These are phyloP conservation scores for Malania oleifera DNA, from an alignment of 164 flowering plant genomes.

Conservation along the genomic window DNA sequence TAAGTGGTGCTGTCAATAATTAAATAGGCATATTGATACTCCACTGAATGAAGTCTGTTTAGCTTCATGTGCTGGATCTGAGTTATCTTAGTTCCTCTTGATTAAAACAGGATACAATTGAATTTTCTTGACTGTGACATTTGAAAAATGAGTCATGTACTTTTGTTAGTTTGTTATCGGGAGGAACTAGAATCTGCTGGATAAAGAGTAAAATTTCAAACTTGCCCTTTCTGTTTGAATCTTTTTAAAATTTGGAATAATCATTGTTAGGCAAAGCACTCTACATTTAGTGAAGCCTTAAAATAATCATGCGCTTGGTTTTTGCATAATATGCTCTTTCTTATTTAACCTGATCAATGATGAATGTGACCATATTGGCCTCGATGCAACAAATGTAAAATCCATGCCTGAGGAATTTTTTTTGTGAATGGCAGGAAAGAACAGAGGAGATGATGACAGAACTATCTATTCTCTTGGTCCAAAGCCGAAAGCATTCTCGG, in stretches of 20 bases:
- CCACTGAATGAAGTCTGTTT: no score
- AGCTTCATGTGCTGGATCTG: no score
- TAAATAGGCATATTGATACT: no score
- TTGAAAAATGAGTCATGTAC: no score
- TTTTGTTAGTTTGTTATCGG: no score
- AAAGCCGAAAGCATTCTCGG: constrained; percentile 75
- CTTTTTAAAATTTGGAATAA: not conserved
- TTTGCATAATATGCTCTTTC: not conserved
- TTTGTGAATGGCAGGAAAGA: constrained; percentile 30
- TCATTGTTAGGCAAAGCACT: not conserved
- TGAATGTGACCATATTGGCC: not conserved
- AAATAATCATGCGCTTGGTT: not conserved
- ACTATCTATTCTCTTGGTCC: constrained; percentile 60
- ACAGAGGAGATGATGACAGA: constrained; percentile 20
- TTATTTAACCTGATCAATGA: not conserved
- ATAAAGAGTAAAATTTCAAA: no score
- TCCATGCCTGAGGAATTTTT: not conserved
- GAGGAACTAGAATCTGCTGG: no score
- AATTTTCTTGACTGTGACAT: no score
- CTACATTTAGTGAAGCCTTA: not conserved
- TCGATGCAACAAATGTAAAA: not conserved
- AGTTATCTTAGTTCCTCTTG: no score
- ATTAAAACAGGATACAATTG: no score
- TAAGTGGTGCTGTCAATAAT: no score
- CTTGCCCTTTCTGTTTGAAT: not conserved